Base-by-base conservation (phyloP, 495 filamentous ascomycete genomes). In the Hypoxylon fuscum region DNA sequence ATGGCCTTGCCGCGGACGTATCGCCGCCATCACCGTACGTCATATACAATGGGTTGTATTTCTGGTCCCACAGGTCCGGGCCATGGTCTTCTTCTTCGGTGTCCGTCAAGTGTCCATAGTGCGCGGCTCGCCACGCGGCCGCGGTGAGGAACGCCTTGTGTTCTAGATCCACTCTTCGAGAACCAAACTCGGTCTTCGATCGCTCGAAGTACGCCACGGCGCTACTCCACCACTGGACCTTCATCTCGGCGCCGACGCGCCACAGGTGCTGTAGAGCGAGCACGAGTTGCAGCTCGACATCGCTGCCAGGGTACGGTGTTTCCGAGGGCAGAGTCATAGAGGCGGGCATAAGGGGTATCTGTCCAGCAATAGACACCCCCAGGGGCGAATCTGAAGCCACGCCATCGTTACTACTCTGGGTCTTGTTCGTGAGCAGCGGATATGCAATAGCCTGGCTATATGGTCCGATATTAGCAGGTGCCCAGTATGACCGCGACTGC, bases 401-500 rank as follows among this genome's bases (percentile, higher is more conserved):
- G 17, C 15, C 11, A 14, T 41, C 52, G 31, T 34, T 40, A 15
- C 29, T 34, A 18, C 40, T 40, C 14, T 9, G 20, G 12, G 11
- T 32, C 45, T 32, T 44, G 34, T 25, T 58, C 55, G 25, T 53
- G 48, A 55, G 62, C 7, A 84, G 55, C 25, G 86, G 86, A 15
- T 86, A 72, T 14, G 85, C 79, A 42, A 95, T 86, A 0, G 95
- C 92, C 76, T 99, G 95, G 10, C 92, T 96, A 72, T 99, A 99
- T 0, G 96, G 95, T 0, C 95, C 95, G 49, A 99, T 99, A 64
- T 98, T 98, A 6, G 96, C 93, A 0, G 95, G 95, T 1, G 95
- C 96, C 95, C 95, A 99, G 81, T 98, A 97, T 2, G 90, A 95
- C 21, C 90, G 82, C 12, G 90, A 92, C 70, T 98, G 96, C 2